phyloP scores from a whole-genome alignment of 2,329 filamentous ascomycete genomes.

The Fusarium proliferatum region DNA sequence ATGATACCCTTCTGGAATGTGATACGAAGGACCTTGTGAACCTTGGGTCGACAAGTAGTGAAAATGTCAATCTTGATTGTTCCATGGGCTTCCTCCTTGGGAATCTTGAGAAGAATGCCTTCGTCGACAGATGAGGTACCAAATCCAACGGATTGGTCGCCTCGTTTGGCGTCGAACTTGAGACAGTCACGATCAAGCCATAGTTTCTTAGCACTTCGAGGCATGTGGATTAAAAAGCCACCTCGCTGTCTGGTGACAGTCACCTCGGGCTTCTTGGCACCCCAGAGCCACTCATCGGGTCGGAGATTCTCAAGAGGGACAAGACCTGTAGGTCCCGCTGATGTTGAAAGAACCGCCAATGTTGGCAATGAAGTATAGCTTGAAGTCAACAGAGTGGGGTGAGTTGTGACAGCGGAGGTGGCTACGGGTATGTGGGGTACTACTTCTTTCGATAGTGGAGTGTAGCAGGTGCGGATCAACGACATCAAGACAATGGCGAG shows the following conservation, averaged over 20 bases:
- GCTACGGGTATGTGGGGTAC: constrained; percentile 43
- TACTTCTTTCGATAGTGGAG: constrained; percentile 30
- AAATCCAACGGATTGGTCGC: constrained; percentile 59
- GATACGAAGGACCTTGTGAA: constrained; percentile 70
- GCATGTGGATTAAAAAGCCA: constrained; percentile 66
- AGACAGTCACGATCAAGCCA: constrained; percentile 70
- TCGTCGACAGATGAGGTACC: constrained; percentile 61
- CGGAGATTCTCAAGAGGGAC: constrained; percentile 46
- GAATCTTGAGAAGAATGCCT: constrained; percentile 64
- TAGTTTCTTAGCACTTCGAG: constrained; percentile 59
- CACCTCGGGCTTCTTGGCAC: constrained; percentile 48
- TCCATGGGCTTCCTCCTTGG: constrained; percentile 66
- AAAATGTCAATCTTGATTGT: constrained; percentile 67
- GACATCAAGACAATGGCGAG: constrained; percentile 40
- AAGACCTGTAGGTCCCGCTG: constrained; percentile 42
- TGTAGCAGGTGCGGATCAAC: constrained; percentile 46
- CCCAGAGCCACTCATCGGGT: constrained; percentile 51
- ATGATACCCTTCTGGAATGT: constrained; percentile 66
- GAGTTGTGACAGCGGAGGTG: constrained; percentile 40
- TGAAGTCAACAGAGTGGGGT: constrained; percentile 39
- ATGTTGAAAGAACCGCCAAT: constrained; percentile 18
- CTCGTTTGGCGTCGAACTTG: constrained; percentile 65
- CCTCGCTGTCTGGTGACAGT: constrained; percentile 53
- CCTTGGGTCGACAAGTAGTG: constrained; percentile 68
- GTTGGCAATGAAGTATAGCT: constrained; percentile 32